Evolutionary conservation across 2,329 filamentous ascomycete species (phyloP).

Genomic region (Trichoderma arundinaceum): DNA sequence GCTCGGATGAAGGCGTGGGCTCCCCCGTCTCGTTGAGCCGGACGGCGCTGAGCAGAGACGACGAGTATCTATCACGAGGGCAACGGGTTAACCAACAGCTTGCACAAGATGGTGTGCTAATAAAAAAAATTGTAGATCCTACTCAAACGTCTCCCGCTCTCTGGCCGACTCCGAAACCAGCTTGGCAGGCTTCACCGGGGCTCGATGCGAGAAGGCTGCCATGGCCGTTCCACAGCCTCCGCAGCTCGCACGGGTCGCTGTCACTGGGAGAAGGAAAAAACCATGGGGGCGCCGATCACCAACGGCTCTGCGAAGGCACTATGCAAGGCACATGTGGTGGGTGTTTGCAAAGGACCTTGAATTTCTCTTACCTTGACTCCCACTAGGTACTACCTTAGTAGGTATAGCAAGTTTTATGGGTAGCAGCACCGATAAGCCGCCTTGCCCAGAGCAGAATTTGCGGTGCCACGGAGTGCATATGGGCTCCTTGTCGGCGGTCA

Average conservation of each 20-base stretch:
- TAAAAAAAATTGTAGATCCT: not conserved
- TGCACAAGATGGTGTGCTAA: not conserved
- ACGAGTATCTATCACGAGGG: slow-evolving; percentile 31
- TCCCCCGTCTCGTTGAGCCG: slow-evolving; percentile 37
- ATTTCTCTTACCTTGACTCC: too few relatives aligned
- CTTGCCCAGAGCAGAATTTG: too few relatives aligned
- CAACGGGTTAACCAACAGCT: slow-evolving; percentile 6
- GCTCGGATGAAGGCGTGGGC: slow-evolving; percentile 36
- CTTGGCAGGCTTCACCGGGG: slow-evolving; percentile 20
- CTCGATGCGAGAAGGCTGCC: slow-evolving; percentile 19
- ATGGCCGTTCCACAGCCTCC: slow-evolving; percentile 24
- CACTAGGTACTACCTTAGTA: too few relatives aligned
- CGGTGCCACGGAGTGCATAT: too few relatives aligned
- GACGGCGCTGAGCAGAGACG: slow-evolving; percentile 29
- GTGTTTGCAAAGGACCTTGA: too few relatives aligned
- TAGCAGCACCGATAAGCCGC: too few relatives aligned
- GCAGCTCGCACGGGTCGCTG: slow-evolving; percentile 15
- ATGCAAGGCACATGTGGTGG: slow-evolving; percentile 11
- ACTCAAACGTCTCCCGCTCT: slow-evolving; percentile 45
- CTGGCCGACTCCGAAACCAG: slow-evolving; percentile 37
- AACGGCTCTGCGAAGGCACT: not conserved
- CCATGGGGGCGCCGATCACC: slow-evolving; percentile 24
- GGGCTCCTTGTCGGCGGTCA: too few relatives aligned
- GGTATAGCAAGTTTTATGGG: too few relatives aligned
- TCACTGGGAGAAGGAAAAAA: slow-evolving; percentile 14